Evolutionary conservation across 345 rosid species (phyloP), one percentile per base, ranked within the genome.

Genomic region (Hirschfeldia incana): DNA sequence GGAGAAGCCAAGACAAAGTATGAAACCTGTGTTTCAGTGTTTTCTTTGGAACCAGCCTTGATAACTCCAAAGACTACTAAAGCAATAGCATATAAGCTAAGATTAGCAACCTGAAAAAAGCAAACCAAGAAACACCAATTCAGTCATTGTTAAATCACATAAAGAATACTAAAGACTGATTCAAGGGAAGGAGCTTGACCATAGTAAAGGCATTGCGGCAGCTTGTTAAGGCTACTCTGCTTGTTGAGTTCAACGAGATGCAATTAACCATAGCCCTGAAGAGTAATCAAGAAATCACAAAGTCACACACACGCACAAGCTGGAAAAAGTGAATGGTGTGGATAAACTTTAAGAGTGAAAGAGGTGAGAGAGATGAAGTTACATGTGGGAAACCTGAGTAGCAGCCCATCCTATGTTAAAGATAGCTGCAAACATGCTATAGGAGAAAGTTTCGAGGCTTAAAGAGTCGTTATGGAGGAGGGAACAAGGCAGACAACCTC

Each of bases 331-430:
- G n/a, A n/a, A n/a, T n/a, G n/a, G n/a, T n/a, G n/a, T n/a, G n/a
- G n/a, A n/a, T n/a, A n/a, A n/a, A n/a, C n/a, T n/a, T n/a, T 59
- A 16, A 30, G 36, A 77, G 42, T 27, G 28, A 49, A 51, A n/a
- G 70, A 77, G 33, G 36, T 30, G 29, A 67, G 8, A 36, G 27
- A 34, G 61, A 21, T 16, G 33, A 67, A 42, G 74, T 85, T 91
- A 94, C 98, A 94, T 94, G 85, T 94, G 97, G 34, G 98, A 93
- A 86, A 94, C 98, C 74, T 94, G 98, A 78, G 98, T 87, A 75
- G 94, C 97, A 42, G 97, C 97, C 97, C 98, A 94, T 42, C 98
- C 98, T 59, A 92, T 78, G 82, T 94, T 94, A 83, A 94, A 94
- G 76, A 94, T 89, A 71, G 97, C 97, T 61, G 97, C 97, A 83